Evolutionary conservation across 805 yeast species (phyloP).

Genomic region (Nakazawaea wickerhamii): DNA sequence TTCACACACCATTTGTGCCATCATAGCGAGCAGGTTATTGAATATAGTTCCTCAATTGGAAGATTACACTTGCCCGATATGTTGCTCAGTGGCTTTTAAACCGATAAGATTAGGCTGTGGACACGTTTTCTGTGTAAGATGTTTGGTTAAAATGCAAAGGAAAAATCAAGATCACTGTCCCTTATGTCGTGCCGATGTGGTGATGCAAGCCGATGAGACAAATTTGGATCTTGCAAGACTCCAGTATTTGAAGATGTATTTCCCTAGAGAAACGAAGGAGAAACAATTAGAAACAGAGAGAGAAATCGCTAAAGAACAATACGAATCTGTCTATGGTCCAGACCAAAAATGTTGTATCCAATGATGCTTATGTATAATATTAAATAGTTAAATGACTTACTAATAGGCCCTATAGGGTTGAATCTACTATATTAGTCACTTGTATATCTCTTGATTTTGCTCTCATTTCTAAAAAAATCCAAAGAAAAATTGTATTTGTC

Average conservation of each 20-base stretch:
- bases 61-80: constrained; percentile 71
- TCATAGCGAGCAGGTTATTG: constrained; percentile 50
- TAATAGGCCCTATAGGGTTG: no score
- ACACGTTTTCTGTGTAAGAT: constrained; percentile 69
- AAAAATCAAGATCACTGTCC: constrained; percentile 60
- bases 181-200: constrained; percentile 51
- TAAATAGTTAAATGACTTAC: no score
- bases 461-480: neutral
- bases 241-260: constrained; percentile 49
- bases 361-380: constrained; percentile 10
- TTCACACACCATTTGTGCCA: constrained; percentile 47
- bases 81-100: constrained; percentile 64
- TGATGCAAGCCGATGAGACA: constrained; percentile 50
- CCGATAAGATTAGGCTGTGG: constrained; percentile 62
- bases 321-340: constrained; percentile 25
- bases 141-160: constrained; percentile 63
- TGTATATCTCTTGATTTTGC: no score
- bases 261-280: constrained; percentile 62
- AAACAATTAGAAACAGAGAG: constrained; percentile 51
- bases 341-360: constrained; percentile 24
- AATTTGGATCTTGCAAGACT: constrained; percentile 54
- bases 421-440: no score
- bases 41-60: constrained; percentile 66
- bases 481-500: neutral
- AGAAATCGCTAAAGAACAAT: constrained; percentile 40